A percentile compares a stretch with the other conserved stretches of the same genome.
Conservation (phyloP, 305 asterid species). For the Rubia tinctorum region DNA sequence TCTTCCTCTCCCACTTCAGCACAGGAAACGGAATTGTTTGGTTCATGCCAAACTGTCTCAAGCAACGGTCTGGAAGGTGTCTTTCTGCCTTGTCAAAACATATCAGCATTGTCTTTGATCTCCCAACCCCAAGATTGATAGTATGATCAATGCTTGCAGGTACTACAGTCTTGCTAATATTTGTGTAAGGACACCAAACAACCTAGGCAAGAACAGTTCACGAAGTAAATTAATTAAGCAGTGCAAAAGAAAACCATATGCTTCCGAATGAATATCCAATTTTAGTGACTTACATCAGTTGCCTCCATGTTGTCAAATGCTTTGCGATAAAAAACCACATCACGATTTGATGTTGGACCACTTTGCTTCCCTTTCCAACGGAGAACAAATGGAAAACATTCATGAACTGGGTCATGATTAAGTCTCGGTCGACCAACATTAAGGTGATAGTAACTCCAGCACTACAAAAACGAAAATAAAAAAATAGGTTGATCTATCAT, state of each 20-base stretch:
- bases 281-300: slow-evolving; percentile 46
- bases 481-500: slow-evolving; percentile 11
- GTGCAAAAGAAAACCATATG: slow-evolving; percentile 1
- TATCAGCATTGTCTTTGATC: slow-evolving; percentile 91
- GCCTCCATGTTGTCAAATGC: slow-evolving; percentile 69
- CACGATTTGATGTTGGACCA: slow-evolving; percentile 90
- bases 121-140: slow-evolving; percentile 73
- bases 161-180: slow-evolving; percentile 35
- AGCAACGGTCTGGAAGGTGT: slow-evolving; percentile 94
- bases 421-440: slow-evolving; percentile 85
- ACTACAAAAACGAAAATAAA: slow-evolving; percentile 48
- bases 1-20: slow-evolving; percentile 90
- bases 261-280: background rate
- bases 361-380: slow-evolving; percentile 98
- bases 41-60: slow-evolving; percentile 86
- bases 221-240: slow-evolving; percentile 15
- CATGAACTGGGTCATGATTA: slow-evolving; percentile 90
- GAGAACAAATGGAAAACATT: slow-evolving; percentile 93
- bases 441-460: slow-evolving; percentile 98
- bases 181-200: slow-evolving; percentile 91
- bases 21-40: slow-evolving; percentile 81
- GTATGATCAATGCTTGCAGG: slow-evolving; percentile 39
- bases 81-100: slow-evolving; percentile 96
- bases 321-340: slow-evolving; percentile 88
- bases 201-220: slow-evolving; percentile 43